Percentiles rank a stretch among this genome's conserved stretches.
These are phyloP conservation scores for Parmelia sp. DNA, from an alignment of 495 filamentous ascomycete genomes.

Conservation along the genomic window DNA sequence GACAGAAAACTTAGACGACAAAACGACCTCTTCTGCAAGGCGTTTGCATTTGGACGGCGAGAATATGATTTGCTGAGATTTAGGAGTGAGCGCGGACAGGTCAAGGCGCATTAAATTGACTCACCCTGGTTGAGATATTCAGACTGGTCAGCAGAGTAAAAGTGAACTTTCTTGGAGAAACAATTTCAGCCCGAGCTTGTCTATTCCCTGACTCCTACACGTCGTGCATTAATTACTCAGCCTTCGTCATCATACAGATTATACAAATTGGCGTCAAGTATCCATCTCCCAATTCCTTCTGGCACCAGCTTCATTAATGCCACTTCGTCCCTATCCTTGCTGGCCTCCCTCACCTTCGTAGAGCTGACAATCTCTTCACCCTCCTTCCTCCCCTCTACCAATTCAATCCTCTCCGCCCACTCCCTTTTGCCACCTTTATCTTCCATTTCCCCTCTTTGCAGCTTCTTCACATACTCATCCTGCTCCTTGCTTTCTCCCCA, in stretches of 20 bases:
- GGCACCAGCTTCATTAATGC: conserved; percentile 59
- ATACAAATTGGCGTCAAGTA: conserved; percentile 39
- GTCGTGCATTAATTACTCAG: neutral
- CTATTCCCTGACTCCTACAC: neutral
- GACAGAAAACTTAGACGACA: neutral
- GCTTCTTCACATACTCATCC: conserved; percentile 46
- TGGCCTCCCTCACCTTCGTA: conserved; percentile 67
- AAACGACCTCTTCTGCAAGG: neutral
- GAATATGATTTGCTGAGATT: neutral
- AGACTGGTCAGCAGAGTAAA: neutral
- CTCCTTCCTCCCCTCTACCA: conserved; percentile 56
- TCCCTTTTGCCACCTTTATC: conserved; percentile 51
- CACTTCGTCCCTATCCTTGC: conserved; percentile 43
- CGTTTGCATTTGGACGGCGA: neutral
- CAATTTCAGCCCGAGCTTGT: neutral
- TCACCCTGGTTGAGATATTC: neutral
- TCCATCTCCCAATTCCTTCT: conserved; percentile 54
- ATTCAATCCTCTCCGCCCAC: conserved; percentile 65
- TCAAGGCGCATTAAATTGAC: neutral
- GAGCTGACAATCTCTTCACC: conserved; percentile 63
- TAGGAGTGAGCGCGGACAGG: neutral
- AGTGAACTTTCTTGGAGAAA: neutral
- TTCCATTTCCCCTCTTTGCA: conserved; percentile 48
- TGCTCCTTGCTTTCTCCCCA: conserved; percentile 59
- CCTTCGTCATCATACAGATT: conserved; percentile 31